These are phyloP conservation scores for Hirschfeldia incana DNA, from an alignment of 345 rosid genomes.

Conservation along the genomic window DNA sequence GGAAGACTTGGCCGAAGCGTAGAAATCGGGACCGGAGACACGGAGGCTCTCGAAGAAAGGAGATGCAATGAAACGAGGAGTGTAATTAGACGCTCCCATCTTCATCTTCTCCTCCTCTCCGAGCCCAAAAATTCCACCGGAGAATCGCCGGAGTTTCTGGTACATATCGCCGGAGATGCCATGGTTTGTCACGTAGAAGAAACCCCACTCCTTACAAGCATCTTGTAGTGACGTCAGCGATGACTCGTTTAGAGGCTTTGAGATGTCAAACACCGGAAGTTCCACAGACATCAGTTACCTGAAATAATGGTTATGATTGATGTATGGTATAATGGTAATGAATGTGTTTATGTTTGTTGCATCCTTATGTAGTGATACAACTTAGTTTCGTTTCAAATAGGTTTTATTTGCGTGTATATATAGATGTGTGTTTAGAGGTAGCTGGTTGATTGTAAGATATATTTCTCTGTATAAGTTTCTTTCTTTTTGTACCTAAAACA, in stretches of 20 bases:
- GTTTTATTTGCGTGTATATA: constrained; percentile 2
- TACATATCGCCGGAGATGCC: constrained; percentile 56
- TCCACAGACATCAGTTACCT: constrained; percentile 27
- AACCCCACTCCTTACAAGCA: constrained; percentile 77
- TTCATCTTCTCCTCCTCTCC: constrained; percentile 57
- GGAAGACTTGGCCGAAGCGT: constrained; percentile 55
- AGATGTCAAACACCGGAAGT: constrained; percentile 72
- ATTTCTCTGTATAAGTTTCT: not conserved
- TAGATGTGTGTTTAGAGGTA: constrained; percentile 3
- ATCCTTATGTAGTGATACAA: constrained; percentile 11
- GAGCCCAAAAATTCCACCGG: constrained; percentile 49
- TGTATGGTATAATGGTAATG: not conserved
- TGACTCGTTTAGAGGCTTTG: constrained; percentile 48
- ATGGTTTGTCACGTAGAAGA: constrained; percentile 72
- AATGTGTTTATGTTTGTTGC: constrained; percentile 14
- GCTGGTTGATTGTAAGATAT: constrained; percentile 1
- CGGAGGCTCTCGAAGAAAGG: constrained; percentile 81
- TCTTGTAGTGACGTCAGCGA: constrained; percentile 52
- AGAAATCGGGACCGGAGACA: constrained; percentile 75
- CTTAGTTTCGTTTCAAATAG: constrained; percentile 12
- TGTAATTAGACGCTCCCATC: constrained; percentile 60
- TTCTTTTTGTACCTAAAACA: no score
- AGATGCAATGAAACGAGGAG: constrained; percentile 86
- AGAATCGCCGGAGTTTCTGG: constrained; percentile 42
- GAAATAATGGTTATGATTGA: constrained; percentile 5